Evolutionary conservation across 2,329 filamentous ascomycete genomes (phyloP).

Genomic region (Didymella exigua): DNA sequence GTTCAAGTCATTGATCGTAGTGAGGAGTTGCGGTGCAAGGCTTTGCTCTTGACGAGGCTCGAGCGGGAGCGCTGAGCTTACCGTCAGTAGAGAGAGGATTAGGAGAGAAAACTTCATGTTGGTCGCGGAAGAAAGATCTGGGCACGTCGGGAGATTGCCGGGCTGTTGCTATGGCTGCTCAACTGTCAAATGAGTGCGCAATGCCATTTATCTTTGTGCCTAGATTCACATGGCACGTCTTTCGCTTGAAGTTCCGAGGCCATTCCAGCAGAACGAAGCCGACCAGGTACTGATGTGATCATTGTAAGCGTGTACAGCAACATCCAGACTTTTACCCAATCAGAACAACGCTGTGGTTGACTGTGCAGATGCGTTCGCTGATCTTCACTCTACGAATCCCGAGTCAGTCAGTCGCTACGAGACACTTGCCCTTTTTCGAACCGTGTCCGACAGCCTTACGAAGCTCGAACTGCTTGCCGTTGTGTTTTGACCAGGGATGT

Average conservation of each 20-base stretch:
- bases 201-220: background rate
- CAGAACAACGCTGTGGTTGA: background rate
- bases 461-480: background rate
- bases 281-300: background rate
- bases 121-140: background rate
- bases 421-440: background rate
- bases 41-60: constrained; percentile 9
- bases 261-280: too few relatives aligned
- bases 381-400: background rate
- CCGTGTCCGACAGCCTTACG: background rate
- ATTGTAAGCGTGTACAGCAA: background rate
- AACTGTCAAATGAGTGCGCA: background rate
- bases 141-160: too few relatives aligned
- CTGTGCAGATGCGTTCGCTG: background rate
- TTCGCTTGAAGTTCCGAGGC: background rate
- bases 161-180: background rate
- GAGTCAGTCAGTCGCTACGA: background rate
- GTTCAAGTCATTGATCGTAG: constrained; percentile 24
- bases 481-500: background rate
- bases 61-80: constrained; percentile 1
- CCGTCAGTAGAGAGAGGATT: background rate
- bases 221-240: background rate
- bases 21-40: constrained; percentile 20
- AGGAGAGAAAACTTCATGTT: background rate
- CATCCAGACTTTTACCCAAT: background rate